These are phyloP conservation scores for Euclidium syriacum DNA, from an alignment of 345 rosid genomes.

Conservation along the genomic window DNA sequence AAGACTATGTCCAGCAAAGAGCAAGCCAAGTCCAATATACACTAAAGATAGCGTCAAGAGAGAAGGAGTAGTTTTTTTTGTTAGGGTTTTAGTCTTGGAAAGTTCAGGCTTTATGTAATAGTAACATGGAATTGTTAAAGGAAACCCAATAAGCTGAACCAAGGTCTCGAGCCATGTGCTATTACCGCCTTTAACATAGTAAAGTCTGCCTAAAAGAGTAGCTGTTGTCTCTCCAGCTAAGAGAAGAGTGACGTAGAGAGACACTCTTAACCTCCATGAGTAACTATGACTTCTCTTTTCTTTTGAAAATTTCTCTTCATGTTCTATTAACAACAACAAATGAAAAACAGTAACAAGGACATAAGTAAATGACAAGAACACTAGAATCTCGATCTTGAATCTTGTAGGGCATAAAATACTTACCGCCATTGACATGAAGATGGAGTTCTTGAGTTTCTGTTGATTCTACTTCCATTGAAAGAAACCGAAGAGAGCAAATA, in stretches of 20 bases:
- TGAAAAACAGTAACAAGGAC: conserved; percentile 12
- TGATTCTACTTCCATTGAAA: conserved; percentile 24
- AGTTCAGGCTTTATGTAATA: conserved; percentile 13
- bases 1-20: conserved; percentile 22
- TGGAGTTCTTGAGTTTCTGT: conserved; percentile 31
- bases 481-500: conserved; percentile 1
- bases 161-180: conserved; percentile 52
- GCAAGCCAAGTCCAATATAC: conserved; percentile 28
- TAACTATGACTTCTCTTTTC: conserved; percentile 20
- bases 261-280: conserved; percentile 30
- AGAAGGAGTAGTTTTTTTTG: background rate
- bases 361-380: background rate
- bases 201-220: conserved; percentile 43
- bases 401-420: background rate
- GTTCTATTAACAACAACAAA: conserved; percentile 17
- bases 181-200: conserved; percentile 49
- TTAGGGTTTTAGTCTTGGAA: background rate
- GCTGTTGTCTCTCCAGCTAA: conserved; percentile 43
- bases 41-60: conserved; percentile 3
- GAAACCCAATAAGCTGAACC: conserved; percentile 47
- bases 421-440: conserved; percentile 22
- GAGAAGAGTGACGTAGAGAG: conserved; percentile 28
- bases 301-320: background rate
- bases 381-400: background rate
- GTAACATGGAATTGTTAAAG: conserved; percentile 42